phyloP scores from a whole-genome alignment of 345 rosid species.

The Euphorbia lathyris region DNA sequence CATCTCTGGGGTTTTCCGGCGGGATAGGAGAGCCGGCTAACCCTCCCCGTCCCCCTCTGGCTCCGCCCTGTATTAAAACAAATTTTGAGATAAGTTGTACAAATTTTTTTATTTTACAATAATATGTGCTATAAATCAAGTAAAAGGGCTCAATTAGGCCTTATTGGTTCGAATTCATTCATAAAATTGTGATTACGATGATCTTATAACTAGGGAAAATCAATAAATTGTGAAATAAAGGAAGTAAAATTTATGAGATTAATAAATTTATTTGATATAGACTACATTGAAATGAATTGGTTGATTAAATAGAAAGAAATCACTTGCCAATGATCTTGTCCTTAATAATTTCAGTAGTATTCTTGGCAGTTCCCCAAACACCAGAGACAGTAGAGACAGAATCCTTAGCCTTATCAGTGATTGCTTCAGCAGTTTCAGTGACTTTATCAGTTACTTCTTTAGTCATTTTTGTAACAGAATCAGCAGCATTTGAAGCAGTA shows the following conservation, averaged over 20 bases:
- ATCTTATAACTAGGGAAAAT: not conserved
- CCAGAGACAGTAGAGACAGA: constrained; percentile 1
- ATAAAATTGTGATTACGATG: too few relatives aligned
- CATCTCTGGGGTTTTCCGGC: too few relatives aligned
- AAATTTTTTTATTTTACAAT: too few relatives aligned
- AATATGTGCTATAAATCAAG: too few relatives aligned
- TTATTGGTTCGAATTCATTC: too few relatives aligned
- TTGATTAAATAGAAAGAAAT: not conserved
- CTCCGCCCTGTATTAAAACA: too few relatives aligned
- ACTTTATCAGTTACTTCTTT: constrained; percentile 20
- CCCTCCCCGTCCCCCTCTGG: too few relatives aligned
- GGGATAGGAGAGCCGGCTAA: too few relatives aligned
- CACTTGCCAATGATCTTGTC: constrained; percentile 24
- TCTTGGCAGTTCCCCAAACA: constrained; percentile 1
- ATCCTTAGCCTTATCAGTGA: constrained; percentile 21
- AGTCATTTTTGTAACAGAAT: constrained; percentile 15
- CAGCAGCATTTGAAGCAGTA: not conserved
- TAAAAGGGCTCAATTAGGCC: too few relatives aligned
- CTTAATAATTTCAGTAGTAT: constrained; percentile 20
- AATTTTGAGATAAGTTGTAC: too few relatives aligned
- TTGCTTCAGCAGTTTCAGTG: constrained; percentile 22
- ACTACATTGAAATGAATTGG: too few relatives aligned
- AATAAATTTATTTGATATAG: not conserved
- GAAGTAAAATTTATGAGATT: not conserved
- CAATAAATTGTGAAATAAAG: not conserved